Percentiles rank a stretch among this genome's conserved stretches.
phyloP scores from a whole-genome alignment of 306 rosid genomes.

The Luffa acutangula region DNA sequence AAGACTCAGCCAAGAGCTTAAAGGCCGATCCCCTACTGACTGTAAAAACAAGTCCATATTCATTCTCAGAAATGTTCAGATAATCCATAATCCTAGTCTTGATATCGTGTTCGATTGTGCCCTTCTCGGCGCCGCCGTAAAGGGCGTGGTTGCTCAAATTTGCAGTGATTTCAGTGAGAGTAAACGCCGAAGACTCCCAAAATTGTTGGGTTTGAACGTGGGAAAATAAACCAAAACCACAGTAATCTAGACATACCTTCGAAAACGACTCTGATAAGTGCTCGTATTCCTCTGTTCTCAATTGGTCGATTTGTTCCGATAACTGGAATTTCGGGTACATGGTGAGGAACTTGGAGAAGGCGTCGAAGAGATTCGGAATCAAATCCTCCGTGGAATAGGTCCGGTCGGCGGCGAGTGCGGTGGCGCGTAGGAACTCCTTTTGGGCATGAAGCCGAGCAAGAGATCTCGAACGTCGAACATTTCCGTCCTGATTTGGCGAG shows the following conservation, averaged over 20 bases:
- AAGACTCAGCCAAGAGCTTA: conserved; percentile 79
- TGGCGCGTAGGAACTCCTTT: conserved; percentile 81
- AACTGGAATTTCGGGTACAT: conserved; percentile 87
- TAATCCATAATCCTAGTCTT: conserved; percentile 84
- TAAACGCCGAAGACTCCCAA: conserved; percentile 91
- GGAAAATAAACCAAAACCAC: conserved; percentile 91
- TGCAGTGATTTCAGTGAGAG: conserved; percentile 85
- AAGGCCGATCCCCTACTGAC: conserved; percentile 98
- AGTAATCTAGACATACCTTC: conserved; percentile 97
- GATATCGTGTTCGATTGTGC: conserved; percentile 73
- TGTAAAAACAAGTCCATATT: conserved; percentile 94
- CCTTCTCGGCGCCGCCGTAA: conserved; percentile 84
- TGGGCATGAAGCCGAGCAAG: conserved; percentile 88
- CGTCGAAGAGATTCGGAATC: conserved; percentile 57
- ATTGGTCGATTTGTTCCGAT: conserved; percentile 72
- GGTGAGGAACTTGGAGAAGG: conserved; percentile 77
- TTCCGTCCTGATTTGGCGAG: conserved; percentile 48
- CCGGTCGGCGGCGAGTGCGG: conserved; percentile 78
- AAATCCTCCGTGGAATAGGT: conserved; percentile 48
- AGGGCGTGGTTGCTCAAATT: conserved; percentile 93
- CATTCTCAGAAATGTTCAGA: conserved; percentile 83
- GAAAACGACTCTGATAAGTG: conserved; percentile 52
- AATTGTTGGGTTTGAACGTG: conserved; percentile 62
- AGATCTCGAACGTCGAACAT: conserved; percentile 76
- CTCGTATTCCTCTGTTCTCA: conserved; percentile 74